Evolutionary conservation across 148 eudicot genomes (phyloP).

Genomic region (Agrostemma githago): DNA sequence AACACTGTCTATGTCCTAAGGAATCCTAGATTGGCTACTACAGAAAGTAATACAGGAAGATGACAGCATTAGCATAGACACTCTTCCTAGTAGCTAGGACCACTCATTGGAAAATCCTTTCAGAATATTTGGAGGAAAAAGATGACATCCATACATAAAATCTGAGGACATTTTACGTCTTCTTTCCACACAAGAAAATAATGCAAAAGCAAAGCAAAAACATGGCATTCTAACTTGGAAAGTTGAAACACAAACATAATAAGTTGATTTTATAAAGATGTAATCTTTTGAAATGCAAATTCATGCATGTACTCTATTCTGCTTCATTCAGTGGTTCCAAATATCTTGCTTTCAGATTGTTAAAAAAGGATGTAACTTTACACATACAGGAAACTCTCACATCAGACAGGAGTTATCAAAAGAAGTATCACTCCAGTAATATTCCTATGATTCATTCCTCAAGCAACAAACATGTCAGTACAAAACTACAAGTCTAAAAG

Average conservation of each 20-base stretch:
- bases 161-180: background rate
- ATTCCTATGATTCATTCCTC: background rate
- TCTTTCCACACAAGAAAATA: background rate
- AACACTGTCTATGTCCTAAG: background rate
- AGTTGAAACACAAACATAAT: background rate
- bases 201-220: background rate
- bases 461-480: background rate
- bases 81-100: background rate
- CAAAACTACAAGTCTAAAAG: background rate
- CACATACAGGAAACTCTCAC: background rate
- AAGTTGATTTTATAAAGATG: background rate
- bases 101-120: background rate
- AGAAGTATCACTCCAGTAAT: background rate
- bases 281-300: background rate
- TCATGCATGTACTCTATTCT: background rate
- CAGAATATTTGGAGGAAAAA: background rate
- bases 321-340: background rate
- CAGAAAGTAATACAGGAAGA: background rate
- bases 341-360: conserved; percentile 4
- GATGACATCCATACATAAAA: background rate
- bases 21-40: background rate
- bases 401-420: background rate
- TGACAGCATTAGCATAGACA: background rate
- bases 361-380: background rate
- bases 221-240: background rate